These are phyloP conservation scores for Sphaerostilbella broomeana DNA, from an alignment of 2,329 filamentous ascomycete genomes.

Conservation along the genomic window DNA sequence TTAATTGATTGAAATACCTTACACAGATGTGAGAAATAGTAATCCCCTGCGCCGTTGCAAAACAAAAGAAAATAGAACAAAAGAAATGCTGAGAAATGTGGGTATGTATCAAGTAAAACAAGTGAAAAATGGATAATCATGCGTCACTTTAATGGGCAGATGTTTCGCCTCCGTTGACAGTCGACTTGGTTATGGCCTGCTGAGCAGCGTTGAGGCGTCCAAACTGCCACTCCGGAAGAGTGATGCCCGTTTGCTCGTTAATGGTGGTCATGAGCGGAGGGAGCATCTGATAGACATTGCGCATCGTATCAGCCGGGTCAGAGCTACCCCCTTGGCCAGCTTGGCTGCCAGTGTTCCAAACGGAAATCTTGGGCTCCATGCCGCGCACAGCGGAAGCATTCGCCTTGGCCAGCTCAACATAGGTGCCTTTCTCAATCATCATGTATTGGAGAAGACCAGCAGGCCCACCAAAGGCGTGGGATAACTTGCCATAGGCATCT, in stretches of 20 bases:
- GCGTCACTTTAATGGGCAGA: too few relatives aligned
- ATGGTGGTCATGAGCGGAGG: conserved; percentile 80
- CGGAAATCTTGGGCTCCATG: conserved; percentile 80
- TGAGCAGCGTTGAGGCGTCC: conserved; percentile 36
- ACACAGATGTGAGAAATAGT: too few relatives aligned
- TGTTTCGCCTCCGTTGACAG: conserved; percentile 8
- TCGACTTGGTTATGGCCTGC: conserved; percentile 24
- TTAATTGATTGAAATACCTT: too few relatives aligned
- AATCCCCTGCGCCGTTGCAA: too few relatives aligned
- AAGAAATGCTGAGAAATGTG: too few relatives aligned
- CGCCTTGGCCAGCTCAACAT: conserved; percentile 68
- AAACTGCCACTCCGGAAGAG: conserved; percentile 70
- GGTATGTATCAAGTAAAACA: too few relatives aligned
- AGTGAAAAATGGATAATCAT: too few relatives aligned
- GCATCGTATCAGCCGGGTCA: conserved; percentile 54
- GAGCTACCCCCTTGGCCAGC: conserved; percentile 35
- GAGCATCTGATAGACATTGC: conserved; percentile 78
- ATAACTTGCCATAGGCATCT: conserved; percentile 68
- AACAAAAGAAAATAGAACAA: too few relatives aligned
- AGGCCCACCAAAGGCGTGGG: conserved; percentile 68
- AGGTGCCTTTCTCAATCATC: conserved; percentile 80
- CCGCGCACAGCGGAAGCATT: conserved; percentile 71
- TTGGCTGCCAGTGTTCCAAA: conserved; percentile 77
- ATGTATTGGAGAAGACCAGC: conserved; percentile 74
- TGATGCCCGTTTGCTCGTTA: conserved; percentile 81